A percentile compares a stretch with the other conserved stretches of the same genome.
Evolutionary conservation across 371 early-diverging fungal genomes (phyloP).

Genomic region (Rhizopus delemar): DNA sequence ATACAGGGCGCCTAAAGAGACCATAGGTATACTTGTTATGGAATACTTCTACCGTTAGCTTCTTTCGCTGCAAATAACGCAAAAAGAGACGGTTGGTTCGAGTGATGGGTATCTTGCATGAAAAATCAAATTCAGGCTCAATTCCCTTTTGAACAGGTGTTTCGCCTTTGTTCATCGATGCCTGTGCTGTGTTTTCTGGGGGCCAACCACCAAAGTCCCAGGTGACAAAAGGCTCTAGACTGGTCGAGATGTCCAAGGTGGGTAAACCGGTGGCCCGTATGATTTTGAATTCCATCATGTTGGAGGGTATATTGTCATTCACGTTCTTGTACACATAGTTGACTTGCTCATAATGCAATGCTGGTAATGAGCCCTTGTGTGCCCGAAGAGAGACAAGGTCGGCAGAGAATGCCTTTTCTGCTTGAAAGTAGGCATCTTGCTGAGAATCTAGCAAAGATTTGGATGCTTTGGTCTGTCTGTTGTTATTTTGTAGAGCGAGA

Average conservation of each 20-base stretch:
- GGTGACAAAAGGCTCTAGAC: slow-evolving; percentile 66
- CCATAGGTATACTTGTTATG: slow-evolving; percentile 65
- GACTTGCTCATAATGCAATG: slow-evolving; percentile 65
- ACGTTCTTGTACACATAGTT: slow-evolving; percentile 60
- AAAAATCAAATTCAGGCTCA: slow-evolving; percentile 62
- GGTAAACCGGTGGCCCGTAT: slow-evolving; percentile 59
- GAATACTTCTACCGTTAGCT: slow-evolving; percentile 69
- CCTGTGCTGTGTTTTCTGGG: slow-evolving; percentile 57
- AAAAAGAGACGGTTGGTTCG: slow-evolving; percentile 63
- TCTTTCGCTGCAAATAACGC: slow-evolving; percentile 68
- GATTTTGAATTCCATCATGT: slow-evolving; percentile 69
- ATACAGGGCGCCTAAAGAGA: slow-evolving; percentile 56
- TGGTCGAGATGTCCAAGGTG: slow-evolving; percentile 52
- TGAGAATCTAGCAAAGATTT: slow-evolving; percentile 16
- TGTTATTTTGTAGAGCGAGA: slow-evolving; percentile 50
- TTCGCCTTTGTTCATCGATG: slow-evolving; percentile 66
- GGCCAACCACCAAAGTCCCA: slow-evolving; percentile 81
- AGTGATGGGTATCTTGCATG: slow-evolving; percentile 60
- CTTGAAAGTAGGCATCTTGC: slow-evolving; percentile 44
- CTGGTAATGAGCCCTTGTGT: slow-evolving; percentile 45
- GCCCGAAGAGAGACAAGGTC: slow-evolving; percentile 64
- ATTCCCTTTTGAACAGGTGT: slow-evolving; percentile 53
- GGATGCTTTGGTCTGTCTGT: slow-evolving; percentile 14
- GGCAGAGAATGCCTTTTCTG: slow-evolving; percentile 57
- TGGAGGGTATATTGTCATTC: slow-evolving; percentile 58